Evolutionary conservation across 345 rosid species (phyloP), one percentile per base, ranked within the genome.

Genomic region (Cardamine resedifolia): DNA sequence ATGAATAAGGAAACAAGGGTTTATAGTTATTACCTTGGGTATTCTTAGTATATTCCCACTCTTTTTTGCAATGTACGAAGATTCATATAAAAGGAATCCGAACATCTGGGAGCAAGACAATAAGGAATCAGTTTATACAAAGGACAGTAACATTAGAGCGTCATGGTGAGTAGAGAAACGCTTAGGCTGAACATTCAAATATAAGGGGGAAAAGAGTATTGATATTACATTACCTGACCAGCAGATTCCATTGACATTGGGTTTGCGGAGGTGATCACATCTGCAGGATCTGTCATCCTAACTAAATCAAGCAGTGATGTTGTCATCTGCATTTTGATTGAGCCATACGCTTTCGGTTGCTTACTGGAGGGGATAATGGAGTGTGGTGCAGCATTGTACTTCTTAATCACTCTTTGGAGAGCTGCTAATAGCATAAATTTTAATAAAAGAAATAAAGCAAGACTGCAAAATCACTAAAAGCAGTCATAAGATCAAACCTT

Each of bases 221-320:
- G 73, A 57, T 52, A 9, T 45, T 24, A 64, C 71, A 45, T 67
- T 68, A 90, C 97, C 91, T 91, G 96, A 58, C 92, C 92, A 11
- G 80, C 80, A 78, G 85, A 81, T 80, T 94, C 98, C 97, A 94
- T 89, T 18, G 95, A 78, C 49, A 83, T 55, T 43, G 97, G 97
- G 63, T 83, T 78, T 49, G 80, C 41, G 30, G 91, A 84, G 55
- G 74, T 79, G 31, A 81, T 78, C 64, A 78, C 82, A 63, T 83
- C 64, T 14, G 69, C 71, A 70, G 84, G 78, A 79, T 85, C 83
- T 23, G 77, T 41, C 70, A 33, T 66, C 62, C 76, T 71, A 33
- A 84, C 77, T 33, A 82, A 80, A 79, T 87, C 85, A 75, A 89
- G 81, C 64, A 94, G 78, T 58, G 68, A 71, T 30, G 76, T 73